Conservation (phyloP, 495 filamentous ascomycete genomes). For the Penicillium atrosanguineum region DNA sequence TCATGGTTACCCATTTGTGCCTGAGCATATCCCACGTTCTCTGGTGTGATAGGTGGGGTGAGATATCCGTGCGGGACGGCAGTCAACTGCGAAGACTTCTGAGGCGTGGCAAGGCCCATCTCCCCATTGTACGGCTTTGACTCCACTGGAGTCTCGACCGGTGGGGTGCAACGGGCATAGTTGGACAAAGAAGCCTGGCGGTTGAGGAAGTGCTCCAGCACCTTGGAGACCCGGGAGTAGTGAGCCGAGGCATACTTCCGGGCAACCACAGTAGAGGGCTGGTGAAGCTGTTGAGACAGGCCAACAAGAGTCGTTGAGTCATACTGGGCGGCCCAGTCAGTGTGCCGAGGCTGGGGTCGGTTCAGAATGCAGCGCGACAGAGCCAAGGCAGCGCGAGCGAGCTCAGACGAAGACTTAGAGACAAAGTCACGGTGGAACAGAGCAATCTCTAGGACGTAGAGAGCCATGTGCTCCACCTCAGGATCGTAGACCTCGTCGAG, state of each 20-base stretch:
- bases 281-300: slow-evolving; percentile 80
- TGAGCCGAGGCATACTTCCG: slow-evolving; percentile 85
- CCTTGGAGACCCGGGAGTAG: slow-evolving; percentile 75
- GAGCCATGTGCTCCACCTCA: slow-evolving; percentile 90
- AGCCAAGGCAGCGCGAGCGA: slow-evolving; percentile 83
- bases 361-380: slow-evolving; percentile 83
- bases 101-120: slow-evolving; percentile 71
- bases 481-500: slow-evolving; percentile 65
- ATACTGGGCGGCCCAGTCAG: slow-evolving; percentile 78
- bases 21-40: slow-evolving; percentile 59
- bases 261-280: slow-evolving; percentile 79
- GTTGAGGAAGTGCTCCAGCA: slow-evolving; percentile 81
- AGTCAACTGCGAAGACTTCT: slow-evolving; percentile 67
- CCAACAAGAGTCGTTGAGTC: slow-evolving; percentile 75
- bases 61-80: slow-evolving; percentile 77
- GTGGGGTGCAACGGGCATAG: slow-evolving; percentile 70
- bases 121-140: slow-evolving; percentile 52
- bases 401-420: slow-evolving; percentile 79
- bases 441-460: slow-evolving; percentile 91
- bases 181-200: slow-evolving; percentile 73
- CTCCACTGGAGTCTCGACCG: slow-evolving; percentile 57
- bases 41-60: slow-evolving; percentile 96
- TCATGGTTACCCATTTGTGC: slow-evolving; percentile 26
- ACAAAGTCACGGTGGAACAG: slow-evolving; percentile 97
- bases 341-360: slow-evolving; percentile 69